phyloP scores from a whole-genome alignment of 148 eudicot species.

The Rhododendron mucronatum region DNA sequence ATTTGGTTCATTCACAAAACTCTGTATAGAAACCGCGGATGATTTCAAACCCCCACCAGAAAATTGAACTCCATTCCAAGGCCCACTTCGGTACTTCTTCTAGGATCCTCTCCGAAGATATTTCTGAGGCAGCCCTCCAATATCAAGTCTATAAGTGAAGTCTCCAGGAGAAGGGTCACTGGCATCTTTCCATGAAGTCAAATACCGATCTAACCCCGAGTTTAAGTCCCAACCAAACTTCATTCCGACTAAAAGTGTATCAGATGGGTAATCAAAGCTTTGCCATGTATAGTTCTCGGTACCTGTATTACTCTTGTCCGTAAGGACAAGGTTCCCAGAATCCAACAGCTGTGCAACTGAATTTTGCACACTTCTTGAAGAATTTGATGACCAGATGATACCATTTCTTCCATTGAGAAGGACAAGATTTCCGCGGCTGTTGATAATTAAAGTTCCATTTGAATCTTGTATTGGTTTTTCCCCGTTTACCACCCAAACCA shows the following conservation, averaged over 20 bases:
- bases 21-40: neutral
- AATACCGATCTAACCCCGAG: too few relatives aligned
- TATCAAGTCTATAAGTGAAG: too few relatives aligned
- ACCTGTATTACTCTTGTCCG: neutral
- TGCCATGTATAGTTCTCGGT: neutral
- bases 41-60: neutral
- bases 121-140: too few relatives aligned
- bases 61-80: conserved; percentile 14
- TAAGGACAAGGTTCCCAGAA: conserved; percentile 24
- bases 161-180: too few relatives aligned
- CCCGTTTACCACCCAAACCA: neutral
- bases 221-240: too few relatives aligned
- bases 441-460: neutral
- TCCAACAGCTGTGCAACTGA: conserved; percentile 5
- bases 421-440: neutral
- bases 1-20: neutral
- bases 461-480: conserved; percentile 7
- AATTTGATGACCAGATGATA: neutral
- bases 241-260: too few relatives aligned
- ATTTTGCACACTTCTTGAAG: neutral
- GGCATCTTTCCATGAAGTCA: neutral
- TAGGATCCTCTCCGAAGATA: too few relatives aligned
- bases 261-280: neutral
- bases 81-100: too few relatives aligned
- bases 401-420: neutral